These are phyloP conservation scores for Tetragonia tetragonoides DNA, from an alignment of 148 eudicot species.

Conservation along the genomic window DNA sequence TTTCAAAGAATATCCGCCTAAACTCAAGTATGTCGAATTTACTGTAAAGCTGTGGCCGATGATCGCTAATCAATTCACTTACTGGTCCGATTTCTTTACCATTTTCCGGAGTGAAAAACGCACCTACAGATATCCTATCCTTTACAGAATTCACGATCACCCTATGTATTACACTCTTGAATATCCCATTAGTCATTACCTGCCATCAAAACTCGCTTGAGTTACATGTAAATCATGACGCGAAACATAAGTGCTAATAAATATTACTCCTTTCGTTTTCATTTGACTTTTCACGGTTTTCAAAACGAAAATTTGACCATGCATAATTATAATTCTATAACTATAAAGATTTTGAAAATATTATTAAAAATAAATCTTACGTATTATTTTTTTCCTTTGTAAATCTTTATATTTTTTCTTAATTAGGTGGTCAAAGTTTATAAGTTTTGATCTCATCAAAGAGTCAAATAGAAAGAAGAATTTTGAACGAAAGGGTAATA, in stretches of 20 bases:
- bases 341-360: neutral
- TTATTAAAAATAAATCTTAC: neutral
- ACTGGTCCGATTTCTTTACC: constrained; percentile 29
- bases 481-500: neutral
- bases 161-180: constrained; percentile 43
- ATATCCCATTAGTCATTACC: constrained; percentile 43
- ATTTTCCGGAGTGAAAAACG: constrained; percentile 28
- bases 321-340: too few relatives aligned
- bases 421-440: neutral
- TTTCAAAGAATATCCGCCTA: constrained; percentile 2
- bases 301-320: too few relatives aligned
- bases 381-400: too few relatives aligned
- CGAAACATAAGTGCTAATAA: too few relatives aligned
- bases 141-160: constrained; percentile 30
- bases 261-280: too few relatives aligned
- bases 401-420: neutral
- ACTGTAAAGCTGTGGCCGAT: constrained; percentile 37
- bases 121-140: constrained; percentile 32
- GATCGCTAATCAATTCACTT: constrained; percentile 21
- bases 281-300: too few relatives aligned
- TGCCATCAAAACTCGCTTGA: constrained; percentile 10
- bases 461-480: neutral
- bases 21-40: constrained; percentile 21
- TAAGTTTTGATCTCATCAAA: neutral
- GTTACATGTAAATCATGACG: too few relatives aligned